Evolutionary conservation across 352 stramenopile species (phyloP).

Genomic region (Globisporangium megalacanthum): DNA sequence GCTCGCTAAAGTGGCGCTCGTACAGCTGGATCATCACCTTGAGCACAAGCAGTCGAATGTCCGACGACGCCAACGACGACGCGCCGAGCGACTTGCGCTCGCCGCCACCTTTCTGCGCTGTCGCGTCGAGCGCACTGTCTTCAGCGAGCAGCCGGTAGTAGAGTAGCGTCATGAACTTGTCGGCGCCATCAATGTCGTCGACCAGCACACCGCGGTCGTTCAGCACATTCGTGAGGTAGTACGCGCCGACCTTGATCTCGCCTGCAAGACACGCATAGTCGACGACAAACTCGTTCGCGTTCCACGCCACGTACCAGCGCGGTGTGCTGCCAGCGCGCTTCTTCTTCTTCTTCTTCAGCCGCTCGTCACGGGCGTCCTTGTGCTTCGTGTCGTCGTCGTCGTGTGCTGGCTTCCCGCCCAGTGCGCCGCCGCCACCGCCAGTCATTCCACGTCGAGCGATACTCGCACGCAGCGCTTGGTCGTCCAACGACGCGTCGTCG

Average conservation of each 20-base stretch:
- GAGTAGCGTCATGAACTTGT: slow-evolving; percentile 83
- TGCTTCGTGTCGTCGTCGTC: slow-evolving; percentile 28
- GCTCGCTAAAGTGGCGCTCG: slow-evolving; percentile 68
- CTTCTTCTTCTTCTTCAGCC: slow-evolving; percentile 60
- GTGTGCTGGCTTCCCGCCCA: slow-evolving; percentile 3
- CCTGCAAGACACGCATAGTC: slow-evolving; percentile 69
- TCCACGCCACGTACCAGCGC: slow-evolving; percentile 82
- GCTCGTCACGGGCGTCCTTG: slow-evolving; percentile 22
- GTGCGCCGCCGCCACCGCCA: neutral
- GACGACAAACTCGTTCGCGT: slow-evolving; percentile 80
- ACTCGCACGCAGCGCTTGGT: slow-evolving; percentile 30
- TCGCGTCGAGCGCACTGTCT: slow-evolving; percentile 25
- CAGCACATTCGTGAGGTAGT: slow-evolving; percentile 78
- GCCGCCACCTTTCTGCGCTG: neutral
- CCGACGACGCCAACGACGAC: slow-evolving; percentile 33
- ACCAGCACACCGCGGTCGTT: slow-evolving; percentile 75
- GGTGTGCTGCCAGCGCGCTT: slow-evolving; percentile 61
- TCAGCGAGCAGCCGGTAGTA: slow-evolving; percentile 82
- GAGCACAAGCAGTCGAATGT: slow-evolving; percentile 75
- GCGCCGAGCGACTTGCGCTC: slow-evolving; percentile 16
- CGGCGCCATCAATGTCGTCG: slow-evolving; percentile 69
- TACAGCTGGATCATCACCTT: slow-evolving; percentile 88
- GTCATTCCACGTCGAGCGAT: slow-evolving; percentile 14
- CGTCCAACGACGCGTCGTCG: slow-evolving; percentile 67
- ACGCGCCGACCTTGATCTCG: slow-evolving; percentile 80